Conservation (phyloP, 169 alveolate genomes). For the Plasmodium fragile region DNA sequence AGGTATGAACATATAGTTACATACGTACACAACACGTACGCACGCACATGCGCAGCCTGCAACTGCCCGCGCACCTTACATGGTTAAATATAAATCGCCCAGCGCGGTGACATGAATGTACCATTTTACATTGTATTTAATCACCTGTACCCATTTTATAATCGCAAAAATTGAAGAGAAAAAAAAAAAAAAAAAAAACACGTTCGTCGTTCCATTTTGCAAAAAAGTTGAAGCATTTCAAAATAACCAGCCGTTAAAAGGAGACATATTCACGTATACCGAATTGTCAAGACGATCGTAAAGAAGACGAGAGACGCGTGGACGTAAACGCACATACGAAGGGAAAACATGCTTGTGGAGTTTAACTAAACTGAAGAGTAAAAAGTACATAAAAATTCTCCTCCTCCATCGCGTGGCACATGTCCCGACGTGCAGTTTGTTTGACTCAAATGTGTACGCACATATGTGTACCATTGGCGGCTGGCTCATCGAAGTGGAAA, state of each 20-base stretch:
- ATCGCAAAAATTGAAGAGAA: not conserved
- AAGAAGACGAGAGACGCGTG: not conserved
- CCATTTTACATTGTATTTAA: not conserved
- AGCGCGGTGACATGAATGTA: not conserved
- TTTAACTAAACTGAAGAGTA: not conserved
- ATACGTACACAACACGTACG: not conserved
- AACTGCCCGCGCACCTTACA: not conserved
- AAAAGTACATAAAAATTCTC: not conserved
- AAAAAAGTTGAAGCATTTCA: not conserved
- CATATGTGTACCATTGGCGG: not conserved
- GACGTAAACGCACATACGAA: not conserved
- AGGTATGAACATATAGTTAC: not conserved
- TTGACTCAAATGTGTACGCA: not conserved
- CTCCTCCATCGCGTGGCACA: not conserved
- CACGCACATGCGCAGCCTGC: not conserved
- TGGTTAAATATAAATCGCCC: not conserved
- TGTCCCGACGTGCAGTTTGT: not conserved
- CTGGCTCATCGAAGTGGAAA: not conserved
- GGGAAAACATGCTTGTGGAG: not conserved
- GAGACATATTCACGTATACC: not conserved
- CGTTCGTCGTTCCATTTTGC: not conserved
- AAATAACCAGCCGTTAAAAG: not conserved
- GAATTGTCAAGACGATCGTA: not conserved
- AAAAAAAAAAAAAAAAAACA: not conserved
- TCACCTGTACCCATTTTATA: not conserved